Evolutionary conservation across 345 rosid species (phyloP).

Genomic region (Eucalyptus albens): DNA sequence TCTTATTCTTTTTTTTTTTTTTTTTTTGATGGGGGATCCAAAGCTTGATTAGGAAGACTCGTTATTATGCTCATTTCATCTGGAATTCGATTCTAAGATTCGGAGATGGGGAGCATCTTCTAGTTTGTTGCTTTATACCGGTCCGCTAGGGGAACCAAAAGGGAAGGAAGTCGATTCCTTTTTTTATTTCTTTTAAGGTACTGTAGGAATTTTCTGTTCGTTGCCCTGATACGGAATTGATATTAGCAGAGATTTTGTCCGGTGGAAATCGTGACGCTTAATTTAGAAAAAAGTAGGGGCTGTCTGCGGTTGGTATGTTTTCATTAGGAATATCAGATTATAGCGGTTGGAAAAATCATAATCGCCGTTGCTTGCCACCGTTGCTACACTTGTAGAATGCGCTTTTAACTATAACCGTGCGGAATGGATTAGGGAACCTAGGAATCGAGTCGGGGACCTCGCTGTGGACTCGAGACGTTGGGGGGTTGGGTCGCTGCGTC

Average conservation of each 20-base stretch:
- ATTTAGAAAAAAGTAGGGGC: neutral
- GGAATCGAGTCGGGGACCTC: neutral
- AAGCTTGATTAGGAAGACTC: neutral
- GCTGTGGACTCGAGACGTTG: neutral
- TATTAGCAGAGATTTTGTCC: neutral
- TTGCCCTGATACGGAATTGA: neutral
- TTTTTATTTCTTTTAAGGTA: neutral
- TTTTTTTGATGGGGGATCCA: neutral
- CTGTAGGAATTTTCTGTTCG: neutral
- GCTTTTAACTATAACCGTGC: neutral
- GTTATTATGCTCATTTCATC: neutral
- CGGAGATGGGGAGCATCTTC: neutral
- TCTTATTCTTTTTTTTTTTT: neutral
- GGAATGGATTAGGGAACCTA: neutral
- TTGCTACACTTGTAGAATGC: neutral
- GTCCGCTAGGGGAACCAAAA: neutral
- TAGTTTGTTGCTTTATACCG: neutral
- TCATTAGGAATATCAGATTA: neutral
- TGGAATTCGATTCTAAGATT: neutral
- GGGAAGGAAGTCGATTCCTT: neutral
- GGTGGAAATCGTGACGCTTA: neutral
- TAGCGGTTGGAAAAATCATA: neutral
- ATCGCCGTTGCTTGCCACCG: neutral
- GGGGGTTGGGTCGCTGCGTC: neutral
- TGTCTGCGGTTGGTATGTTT: neutral